Conservation (phyloP, 1,284 basidiomycete species). For the Porogramme epimiltina region DNA sequence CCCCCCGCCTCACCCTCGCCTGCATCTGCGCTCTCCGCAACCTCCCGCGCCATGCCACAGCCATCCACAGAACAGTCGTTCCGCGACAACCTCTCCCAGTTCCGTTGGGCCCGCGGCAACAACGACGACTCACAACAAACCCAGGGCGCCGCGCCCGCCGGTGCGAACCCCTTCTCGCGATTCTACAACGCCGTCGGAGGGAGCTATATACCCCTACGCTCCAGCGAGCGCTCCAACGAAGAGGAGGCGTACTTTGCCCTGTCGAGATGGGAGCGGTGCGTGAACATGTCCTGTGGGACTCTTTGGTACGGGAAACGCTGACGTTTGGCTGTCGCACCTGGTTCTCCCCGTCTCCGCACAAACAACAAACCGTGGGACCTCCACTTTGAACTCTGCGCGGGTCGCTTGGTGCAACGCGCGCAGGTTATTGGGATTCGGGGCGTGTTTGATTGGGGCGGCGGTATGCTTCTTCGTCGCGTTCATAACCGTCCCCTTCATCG, state of each 20-base stretch:
- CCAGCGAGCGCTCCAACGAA: constrained; percentile 84
- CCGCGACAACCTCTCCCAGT: constrained; percentile 72
- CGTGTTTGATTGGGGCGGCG: constrained; percentile 86
- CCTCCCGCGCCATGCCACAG: constrained; percentile 12
- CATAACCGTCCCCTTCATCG: constrained; percentile 84
- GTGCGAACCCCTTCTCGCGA: constrained; percentile 64
- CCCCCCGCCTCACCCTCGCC: neutral
- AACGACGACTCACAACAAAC: constrained; percentile 70
- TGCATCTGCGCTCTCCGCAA: neutral
- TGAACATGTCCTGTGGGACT: neutral
- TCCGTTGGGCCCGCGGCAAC: constrained; percentile 81
- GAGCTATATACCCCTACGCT: constrained; percentile 88
- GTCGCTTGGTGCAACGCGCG: neutral
- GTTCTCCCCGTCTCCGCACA: neutral
- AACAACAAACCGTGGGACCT: neutral
- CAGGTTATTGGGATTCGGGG: constrained; percentile 92
- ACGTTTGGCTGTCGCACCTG: neutral
- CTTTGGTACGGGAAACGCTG: neutral
- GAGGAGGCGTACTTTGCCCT: constrained; percentile 97
- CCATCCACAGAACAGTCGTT: constrained; percentile 64
- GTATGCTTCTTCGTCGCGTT: constrained; percentile 97
- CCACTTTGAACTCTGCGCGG: neutral
- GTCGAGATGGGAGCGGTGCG: constrained; percentile 85
- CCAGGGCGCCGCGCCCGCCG: constrained; percentile 28
- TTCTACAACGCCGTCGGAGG: constrained; percentile 79